Base-by-base conservation (phyloP, 2,329 filamentous ascomycete genomes). In the Claviceps digitariae region DNA sequence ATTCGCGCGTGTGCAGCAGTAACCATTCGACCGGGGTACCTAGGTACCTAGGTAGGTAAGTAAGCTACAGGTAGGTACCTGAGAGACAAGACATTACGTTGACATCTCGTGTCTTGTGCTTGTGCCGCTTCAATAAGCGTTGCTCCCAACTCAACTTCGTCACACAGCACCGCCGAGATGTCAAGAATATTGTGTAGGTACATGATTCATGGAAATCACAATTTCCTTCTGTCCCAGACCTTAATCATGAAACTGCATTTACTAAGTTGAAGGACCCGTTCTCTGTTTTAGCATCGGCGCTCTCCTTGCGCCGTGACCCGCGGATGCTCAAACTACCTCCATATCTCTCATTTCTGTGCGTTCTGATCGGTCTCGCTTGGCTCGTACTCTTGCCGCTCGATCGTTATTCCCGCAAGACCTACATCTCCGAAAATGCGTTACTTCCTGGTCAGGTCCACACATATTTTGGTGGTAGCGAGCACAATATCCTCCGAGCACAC, bases 401-500 rank as follows among this genome's bases (percentile, higher is more conserved):
- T 68, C 81, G 90, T 59, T 95, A 97, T 72, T 95, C 90, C 50
- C 83, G 93, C 59, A 78, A 81, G 56, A 98, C 91, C 1, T 98
- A 98, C 69, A 93, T 98, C 54, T 97, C 91, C 45, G 93, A 98
- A 69, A 98, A 98, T 67, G 93, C 93, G 12, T 81, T 98, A 36
- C 75, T 98, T 15, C 93, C 93, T 0, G 93, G 90, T 2, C 93
- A 98, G 69, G 93, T 97, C 9, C 91, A 97, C 71, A 95, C 93
- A 1, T 98, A 98, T 69, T 98, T 98, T 66, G 84, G 87, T 7
- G 93, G 93, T 20, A 95, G 89, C 67, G 93, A 98, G 66, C 90
- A 97, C 72, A 87, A 96, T 68, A 81, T 97, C 58, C 90, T 97
- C 64, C 80, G 90, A 48, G 93, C 89, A 8, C 97, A 94, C 67